Evolutionary conservation across 1,284 basidiomycete genomes (phyloP).

Genomic region (Calocybe gambosa): DNA sequence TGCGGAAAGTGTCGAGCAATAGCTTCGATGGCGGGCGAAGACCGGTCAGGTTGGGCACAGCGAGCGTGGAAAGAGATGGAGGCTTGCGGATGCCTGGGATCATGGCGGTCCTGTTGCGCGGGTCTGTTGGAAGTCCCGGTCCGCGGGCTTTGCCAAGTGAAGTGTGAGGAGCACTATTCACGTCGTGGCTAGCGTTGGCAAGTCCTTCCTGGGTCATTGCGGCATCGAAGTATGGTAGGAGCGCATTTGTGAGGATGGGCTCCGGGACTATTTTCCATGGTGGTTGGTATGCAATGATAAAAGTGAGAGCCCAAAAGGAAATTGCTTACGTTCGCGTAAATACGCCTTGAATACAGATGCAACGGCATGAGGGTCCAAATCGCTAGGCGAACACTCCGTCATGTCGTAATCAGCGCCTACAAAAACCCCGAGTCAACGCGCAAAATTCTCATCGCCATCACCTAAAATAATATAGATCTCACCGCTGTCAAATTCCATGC

Average conservation of each 20-base stretch:
- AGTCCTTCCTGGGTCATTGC: conserved; percentile 56
- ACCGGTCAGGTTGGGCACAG: conserved; percentile 58
- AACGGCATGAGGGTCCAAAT: conserved; percentile 89
- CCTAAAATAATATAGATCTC: conserved; percentile 18
- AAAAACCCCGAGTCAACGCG: conserved; percentile 13
- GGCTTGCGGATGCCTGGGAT: conserved; percentile 56
- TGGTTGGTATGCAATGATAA: not conserved
- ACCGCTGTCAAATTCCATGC: conserved; percentile 82
- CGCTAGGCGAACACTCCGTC: conserved; percentile 65
- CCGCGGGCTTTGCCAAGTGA: conserved; percentile 21
- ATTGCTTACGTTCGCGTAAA: conserved; percentile 65
- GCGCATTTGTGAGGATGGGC: conserved; percentile 65
- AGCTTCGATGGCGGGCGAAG: conserved; percentile 52
- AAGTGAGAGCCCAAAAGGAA: conserved; percentile 8
- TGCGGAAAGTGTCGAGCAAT: conserved; percentile 45
- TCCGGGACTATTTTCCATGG: conserved; percentile 60
- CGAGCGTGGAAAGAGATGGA: conserved; percentile 70
- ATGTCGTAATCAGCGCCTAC: conserved; percentile 82
- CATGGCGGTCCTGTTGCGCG: conserved; percentile 28
- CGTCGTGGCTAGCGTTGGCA: conserved; percentile 25
- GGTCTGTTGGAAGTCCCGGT: conserved; percentile 36
- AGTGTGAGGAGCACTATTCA: conserved; percentile 11
- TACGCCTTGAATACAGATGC: conserved; percentile 81
- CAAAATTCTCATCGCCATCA: not conserved
- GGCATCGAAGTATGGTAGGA: conserved; percentile 71